Base-by-base conservation (phyloP, 2,329 filamentous ascomycete species). In the Ascosphaera aggregata region DNA sequence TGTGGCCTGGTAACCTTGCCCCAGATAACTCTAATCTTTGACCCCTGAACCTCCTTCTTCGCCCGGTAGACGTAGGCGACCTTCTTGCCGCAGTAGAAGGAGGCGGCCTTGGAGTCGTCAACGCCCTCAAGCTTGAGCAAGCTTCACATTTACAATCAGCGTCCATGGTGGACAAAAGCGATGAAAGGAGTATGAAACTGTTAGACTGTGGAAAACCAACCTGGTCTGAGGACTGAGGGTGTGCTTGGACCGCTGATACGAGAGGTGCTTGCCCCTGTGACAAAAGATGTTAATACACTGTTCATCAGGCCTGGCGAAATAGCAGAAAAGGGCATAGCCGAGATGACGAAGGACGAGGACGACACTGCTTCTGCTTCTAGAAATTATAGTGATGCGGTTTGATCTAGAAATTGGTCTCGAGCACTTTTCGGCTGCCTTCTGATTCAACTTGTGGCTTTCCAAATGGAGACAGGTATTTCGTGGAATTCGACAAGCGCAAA, bases 51-150 rank as follows among this genome's bases (percentile, higher is more conserved):
- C 71, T 93, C 82, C 67, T 76, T 85, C 66, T 81, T 76, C 54
- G 77, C 86, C 60, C 85, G 82, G 75, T 95, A 98, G 66, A 98
- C 84, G 66, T 84, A 98, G 62, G 89, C 89, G 62, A 95, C 76
- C 70, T 85, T 85, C 80, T 98, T 98, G 68, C 89, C 89, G 51
- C 82, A 71, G 71, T 98, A 98, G 80, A 94, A 94, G 67, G 42
- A 80, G 65, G 89, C 86, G 60, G 77, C 81, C 56, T 80, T 70
- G 57, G 79, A 74, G 71, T 80, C 73, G 57, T 92, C 84, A 56
- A 95, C 89, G 64, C 86, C 86, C 73, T 98, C 86, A 58, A 98
- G 92, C 76, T 94, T 89, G 69, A 98, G 79, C 66, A 95, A 72
- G 62, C 80, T 71, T 47, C 55, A 41, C 43, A 31, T 43, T 13